Evolutionary conservation across 2,329 filamentous ascomycete genomes (phyloP).

Genomic region (Westerdykella ornata): DNA sequence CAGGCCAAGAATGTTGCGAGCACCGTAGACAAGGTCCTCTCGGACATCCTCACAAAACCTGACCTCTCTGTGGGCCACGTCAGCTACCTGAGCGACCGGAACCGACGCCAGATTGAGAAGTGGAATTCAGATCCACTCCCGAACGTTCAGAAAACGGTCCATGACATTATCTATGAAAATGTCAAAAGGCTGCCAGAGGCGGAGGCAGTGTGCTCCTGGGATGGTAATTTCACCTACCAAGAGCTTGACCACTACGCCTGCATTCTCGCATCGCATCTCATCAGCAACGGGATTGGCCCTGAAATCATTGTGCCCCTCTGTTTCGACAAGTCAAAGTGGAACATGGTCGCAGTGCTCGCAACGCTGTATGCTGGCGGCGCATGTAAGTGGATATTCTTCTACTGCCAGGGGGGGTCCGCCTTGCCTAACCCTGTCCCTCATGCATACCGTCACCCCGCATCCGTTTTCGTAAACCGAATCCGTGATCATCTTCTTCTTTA

Average conservation of each 20-base stretch:
- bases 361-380: conserved; percentile 29
- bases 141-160: conserved; percentile 11
- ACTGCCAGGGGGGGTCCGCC: not conserved
- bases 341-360: conserved; percentile 26
- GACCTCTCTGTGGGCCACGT: conserved; percentile 3
- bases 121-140: conserved; percentile 16
- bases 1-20: conserved; percentile 21
- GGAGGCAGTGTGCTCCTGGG: conserved; percentile 23
- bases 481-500: not conserved
- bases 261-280: conserved; percentile 13
- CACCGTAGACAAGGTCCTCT: conserved; percentile 15
- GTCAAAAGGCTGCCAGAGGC: conserved; percentile 7
- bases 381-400: conserved; percentile 11
- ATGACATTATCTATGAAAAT: conserved; percentile 13
- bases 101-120: conserved; percentile 15
- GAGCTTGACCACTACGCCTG: conserved; percentile 13
- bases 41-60: conserved; percentile 8
- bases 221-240: conserved; percentile 20
- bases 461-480: not conserved
- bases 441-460: not conserved
- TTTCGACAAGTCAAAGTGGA: conserved; percentile 32
- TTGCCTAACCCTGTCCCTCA: no score
- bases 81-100: conserved; percentile 14
- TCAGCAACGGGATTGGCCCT: conserved; percentile 16
- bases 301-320: conserved; percentile 24